These are phyloP conservation scores for Ophiorrhiza pumila DNA, from an alignment of 257 asterid species.

Conservation along the genomic window DNA sequence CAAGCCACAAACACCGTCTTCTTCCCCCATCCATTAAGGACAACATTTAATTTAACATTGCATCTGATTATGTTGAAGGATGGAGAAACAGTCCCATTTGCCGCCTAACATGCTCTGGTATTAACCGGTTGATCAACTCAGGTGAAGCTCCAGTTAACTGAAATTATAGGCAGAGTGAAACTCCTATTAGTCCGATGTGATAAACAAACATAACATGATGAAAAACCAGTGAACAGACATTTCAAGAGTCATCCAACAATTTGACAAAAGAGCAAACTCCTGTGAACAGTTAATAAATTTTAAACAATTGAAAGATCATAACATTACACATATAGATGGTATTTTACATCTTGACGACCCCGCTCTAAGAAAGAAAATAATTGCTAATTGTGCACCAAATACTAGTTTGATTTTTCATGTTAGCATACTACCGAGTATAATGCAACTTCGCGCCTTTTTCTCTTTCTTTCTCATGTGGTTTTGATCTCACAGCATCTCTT, in stretches of 20 bases:
- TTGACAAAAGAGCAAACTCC: not conserved
- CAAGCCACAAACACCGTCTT: conserved; percentile 9
- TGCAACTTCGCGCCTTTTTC: not conserved
- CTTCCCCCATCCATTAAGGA: conserved; percentile 1
- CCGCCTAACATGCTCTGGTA: conserved; percentile 45
- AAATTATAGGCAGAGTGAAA: conserved; percentile 15
- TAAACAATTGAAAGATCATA: not conserved
- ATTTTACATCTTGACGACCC: not conserved
- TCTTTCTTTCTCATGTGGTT: not conserved
- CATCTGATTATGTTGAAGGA: conserved; percentile 20
- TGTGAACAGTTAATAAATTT: not conserved
- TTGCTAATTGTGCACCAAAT: not conserved
- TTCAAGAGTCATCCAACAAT: not conserved
- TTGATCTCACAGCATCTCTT: not conserved
- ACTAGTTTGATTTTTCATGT: not conserved
- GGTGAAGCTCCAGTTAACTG: conserved; percentile 80
- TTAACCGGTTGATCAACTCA: conserved; percentile 54
- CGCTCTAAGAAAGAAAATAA: not conserved
- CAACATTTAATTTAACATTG: not conserved
- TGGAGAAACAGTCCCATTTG: conserved; percentile 28
- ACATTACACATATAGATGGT: not conserved
- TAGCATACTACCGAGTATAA: not conserved
- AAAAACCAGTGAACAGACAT: not conserved
- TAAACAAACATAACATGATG: not conserved
- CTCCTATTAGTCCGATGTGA: not conserved